Evolutionary conservation across 148 eudicot genomes (phyloP), one percentile per base, ranked within the genome.

Genomic region (Pouteria glomerata): DNA sequence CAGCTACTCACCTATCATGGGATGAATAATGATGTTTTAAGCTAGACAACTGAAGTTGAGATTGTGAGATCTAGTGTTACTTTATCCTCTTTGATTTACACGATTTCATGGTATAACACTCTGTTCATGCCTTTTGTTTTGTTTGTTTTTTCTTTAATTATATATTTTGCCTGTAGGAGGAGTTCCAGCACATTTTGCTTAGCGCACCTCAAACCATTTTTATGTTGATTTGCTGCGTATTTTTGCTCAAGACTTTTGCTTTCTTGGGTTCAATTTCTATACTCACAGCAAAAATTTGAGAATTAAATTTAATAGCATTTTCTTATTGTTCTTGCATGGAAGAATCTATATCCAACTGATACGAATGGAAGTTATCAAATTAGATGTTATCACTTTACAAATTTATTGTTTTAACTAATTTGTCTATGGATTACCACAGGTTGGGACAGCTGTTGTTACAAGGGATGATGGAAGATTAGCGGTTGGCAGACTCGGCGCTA

Each of bases 361-460:
- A 21, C 35, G 29, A 6, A 34, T 10, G 11, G 21, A 18, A 16
- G 15, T 69, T 0, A 35, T 35, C n/a, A 23, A 24, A 14, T 68
- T 64, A n/a, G n/a, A n/a, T n/a, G n/a, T n/a, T n/a, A n/a, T n/a
- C n/a, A n/a, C n/a, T n/a, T n/a, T n/a, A n/a, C n/a, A n/a, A n/a
- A n/a, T 52, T 23, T 1, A 0, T 66, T 57, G 19, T 21, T 50
- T 31, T 48, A 0, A 12, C 31, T 48, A 39, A 45, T 52, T 45
- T 72, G 29, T 44, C 4, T 16, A 50, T 61, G 67, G 33, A 31
- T 50, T 31, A 34, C 41, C 60, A 69, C 66, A 91, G 98, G 95
- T 94, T 21, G 98, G 98, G 65, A 94, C 97, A 42, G 97, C 97
- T 35, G 98, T 94, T 57, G 98, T 94, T 33, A 94, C 95, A 0